Conservation (phyloP, 208 protist genomes). For the Leishmania guyanensis region DNA sequence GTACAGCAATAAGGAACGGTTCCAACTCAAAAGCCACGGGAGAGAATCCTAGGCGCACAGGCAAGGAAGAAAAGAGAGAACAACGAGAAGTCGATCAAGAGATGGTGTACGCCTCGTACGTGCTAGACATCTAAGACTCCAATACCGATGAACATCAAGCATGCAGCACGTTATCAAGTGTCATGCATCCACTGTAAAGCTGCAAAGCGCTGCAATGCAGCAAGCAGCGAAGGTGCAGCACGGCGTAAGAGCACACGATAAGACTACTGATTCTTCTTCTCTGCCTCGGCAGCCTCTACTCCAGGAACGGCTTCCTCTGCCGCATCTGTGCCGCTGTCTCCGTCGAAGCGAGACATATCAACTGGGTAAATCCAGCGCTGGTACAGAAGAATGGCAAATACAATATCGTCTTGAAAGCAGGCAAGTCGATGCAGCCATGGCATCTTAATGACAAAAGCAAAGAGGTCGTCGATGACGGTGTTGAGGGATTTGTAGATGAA, state of each 20-base stretch:
- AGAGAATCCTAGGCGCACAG: background rate
- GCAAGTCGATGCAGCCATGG: conserved; percentile 96
- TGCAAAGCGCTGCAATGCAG: background rate
- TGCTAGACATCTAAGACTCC: background rate
- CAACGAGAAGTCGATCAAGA: background rate
- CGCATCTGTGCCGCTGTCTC: conserved; percentile 32
- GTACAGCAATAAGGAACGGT: background rate
- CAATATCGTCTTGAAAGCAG: conserved; percentile 98
- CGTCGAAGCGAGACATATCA: conserved; percentile 82
- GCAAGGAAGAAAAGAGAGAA: background rate
- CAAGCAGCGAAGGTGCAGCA: background rate
- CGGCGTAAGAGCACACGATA: background rate
- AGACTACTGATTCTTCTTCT: conserved; percentile 14
- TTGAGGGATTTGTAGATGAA: conserved; percentile 98
- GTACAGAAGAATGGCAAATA: conserved; percentile 98
- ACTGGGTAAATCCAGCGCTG: conserved; percentile 99
- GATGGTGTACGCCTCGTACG: background rate
- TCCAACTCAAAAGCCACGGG: background rate
- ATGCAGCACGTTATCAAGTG: background rate
- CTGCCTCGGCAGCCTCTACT: background rate
- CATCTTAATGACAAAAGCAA: conserved; percentile 99
- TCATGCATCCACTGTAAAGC: background rate
- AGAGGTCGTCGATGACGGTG: conserved; percentile 99
- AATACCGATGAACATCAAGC: background rate
- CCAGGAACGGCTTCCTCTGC: conserved; percentile 1